phyloP scores from a whole-genome alignment of 2,329 filamentous ascomycete genomes.

The Aspergillus costaricaensis region DNA sequence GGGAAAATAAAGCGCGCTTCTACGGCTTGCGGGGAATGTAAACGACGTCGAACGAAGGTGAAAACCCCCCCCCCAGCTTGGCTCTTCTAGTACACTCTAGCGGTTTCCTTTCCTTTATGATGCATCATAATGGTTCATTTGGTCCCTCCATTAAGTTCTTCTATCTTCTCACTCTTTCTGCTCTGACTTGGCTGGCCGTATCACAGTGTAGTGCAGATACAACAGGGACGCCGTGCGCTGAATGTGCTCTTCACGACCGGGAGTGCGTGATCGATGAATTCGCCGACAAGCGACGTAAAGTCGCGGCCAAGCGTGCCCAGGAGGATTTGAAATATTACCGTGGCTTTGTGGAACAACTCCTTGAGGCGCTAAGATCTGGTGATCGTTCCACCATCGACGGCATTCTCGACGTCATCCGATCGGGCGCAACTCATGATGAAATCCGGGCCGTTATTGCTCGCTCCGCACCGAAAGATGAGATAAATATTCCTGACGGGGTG shows the following conservation, averaged over 20 bases:
- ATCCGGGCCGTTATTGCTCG: conserved; percentile 17
- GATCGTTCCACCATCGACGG: conserved; percentile 24
- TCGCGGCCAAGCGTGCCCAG: conserved; percentile 30
- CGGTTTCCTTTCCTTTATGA: background rate
- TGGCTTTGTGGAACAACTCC: conserved; percentile 30
- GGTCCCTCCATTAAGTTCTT: background rate
- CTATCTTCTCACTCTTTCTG: conserved; percentile 16
- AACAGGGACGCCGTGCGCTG: conserved; percentile 32
- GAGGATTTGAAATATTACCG: conserved; percentile 33
- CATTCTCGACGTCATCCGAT: conserved; percentile 31
- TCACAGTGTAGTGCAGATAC: conserved; percentile 32
- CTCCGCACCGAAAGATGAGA: background rate
- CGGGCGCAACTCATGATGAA: conserved; percentile 22
- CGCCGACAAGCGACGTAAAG: conserved; percentile 42
- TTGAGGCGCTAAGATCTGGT: conserved; percentile 28
- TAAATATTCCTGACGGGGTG: background rate
- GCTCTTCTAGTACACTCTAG: background rate
- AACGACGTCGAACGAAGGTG: conserved; percentile 43
- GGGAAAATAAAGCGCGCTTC: conserved; percentile 38
- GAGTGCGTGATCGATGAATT: conserved; percentile 38
- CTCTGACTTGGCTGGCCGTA: conserved; percentile 1
- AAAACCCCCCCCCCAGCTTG: background rate
- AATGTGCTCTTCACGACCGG: conserved; percentile 37
- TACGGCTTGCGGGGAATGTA: conserved; percentile 41
- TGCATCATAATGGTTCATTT: background rate